Base-by-base conservation (phyloP, 2,329 filamentous ascomycete genomes). In the Exophiala xenobiotica region DNA sequence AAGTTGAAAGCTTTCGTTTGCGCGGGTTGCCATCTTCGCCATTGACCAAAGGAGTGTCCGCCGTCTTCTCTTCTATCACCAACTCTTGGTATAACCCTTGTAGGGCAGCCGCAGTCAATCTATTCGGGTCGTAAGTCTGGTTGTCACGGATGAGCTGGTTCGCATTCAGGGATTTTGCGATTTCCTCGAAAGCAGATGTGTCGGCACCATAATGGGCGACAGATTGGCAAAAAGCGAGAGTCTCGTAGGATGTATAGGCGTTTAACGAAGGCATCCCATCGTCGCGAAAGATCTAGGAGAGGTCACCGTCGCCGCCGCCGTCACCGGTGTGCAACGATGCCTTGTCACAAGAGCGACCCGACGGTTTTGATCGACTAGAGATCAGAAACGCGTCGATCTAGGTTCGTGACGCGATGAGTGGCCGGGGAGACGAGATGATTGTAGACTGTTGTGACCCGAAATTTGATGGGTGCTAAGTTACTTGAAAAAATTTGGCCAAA, bases 241-340 rank as follows among this genome's bases (percentile, higher is more conserved):
- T 87, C 79, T 95, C 90, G 76, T 95, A 87, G 62, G 86, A 82
- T 67, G 89, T 92, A 73, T 93, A 91, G 65, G 78, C 76, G 66
- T 82, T 78, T 70, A 77, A 66, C 69, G 75, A 75, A 73, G 76
- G 78, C 79, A 82, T 83, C 68, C 75, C 77, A 63, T 64, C 58
- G 44, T 64, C 46, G 57, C 51, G 41, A 46, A 35, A 47, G 24
- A 43, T 51, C 43, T 31, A 43, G 41, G 44, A 41, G 35, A 9
- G 37, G 31, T 37, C 45, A 47, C 9, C 41, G 40, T 48, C 37
- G 47, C 43, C 41, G 40, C 44, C 37, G 47, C 43, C 20, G 12
- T 31, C 41, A 14, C 19, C 37, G 40, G 24, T 40, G 18, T 22
- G 44, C 41, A 51, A 52, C 48, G 29, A 54, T 23, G 41, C 16